phyloP scores from a whole-genome alignment of 2,329 filamentous ascomycete species.

The Botrytis squamosa region DNA sequence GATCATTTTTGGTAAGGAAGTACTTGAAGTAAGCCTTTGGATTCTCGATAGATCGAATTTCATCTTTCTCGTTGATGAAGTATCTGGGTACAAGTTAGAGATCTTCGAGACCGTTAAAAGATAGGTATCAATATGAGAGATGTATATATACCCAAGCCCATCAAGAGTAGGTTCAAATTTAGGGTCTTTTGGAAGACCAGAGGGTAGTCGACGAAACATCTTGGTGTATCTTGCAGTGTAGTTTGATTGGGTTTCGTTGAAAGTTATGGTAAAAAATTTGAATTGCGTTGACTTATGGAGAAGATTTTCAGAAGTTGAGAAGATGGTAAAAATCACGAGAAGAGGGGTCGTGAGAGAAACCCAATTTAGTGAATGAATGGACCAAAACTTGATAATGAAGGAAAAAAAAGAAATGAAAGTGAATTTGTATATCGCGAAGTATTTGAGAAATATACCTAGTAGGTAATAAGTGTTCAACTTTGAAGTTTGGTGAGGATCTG shows the following conservation, averaged over 20 bases:
- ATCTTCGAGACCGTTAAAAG: constrained; percentile 18
- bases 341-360: neutral
- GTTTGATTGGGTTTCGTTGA: neutral
- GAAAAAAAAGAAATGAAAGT: neutral
- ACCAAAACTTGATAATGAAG: neutral
- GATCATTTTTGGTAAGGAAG: constrained; percentile 69
- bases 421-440: neutral
- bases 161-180: constrained; percentile 64
- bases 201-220: constrained; percentile 76
- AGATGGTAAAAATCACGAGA: neutral
- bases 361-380: neutral
- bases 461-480: neutral
- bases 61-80: constrained; percentile 72
- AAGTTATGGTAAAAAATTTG: neutral
- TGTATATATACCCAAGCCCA: constrained; percentile 58
- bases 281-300: neutral
- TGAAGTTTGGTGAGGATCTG: neutral
- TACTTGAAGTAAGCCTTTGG: constrained; percentile 72
- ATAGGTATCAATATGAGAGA: constrained; percentile 40
- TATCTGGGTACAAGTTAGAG: constrained; percentile 45
- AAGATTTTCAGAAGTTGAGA: neutral
- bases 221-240: neutral
- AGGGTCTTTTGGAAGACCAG: constrained; percentile 68
- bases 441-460: neutral
- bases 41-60: constrained; percentile 68